phyloP scores from a whole-genome alignment of 768 basidiomycete species.

The Postia placenta region DNA sequence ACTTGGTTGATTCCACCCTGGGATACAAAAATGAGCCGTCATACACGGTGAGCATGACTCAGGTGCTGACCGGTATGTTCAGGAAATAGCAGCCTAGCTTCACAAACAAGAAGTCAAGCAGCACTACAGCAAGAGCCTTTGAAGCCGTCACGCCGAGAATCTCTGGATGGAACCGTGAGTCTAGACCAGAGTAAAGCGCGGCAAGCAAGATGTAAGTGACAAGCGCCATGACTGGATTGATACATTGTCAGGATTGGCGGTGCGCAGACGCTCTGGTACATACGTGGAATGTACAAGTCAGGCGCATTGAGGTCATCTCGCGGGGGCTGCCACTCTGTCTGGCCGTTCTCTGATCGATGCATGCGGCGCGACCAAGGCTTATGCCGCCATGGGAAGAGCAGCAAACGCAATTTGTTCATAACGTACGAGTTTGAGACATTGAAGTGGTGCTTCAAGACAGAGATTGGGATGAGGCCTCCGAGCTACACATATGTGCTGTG shows the following conservation, averaged over 20 bases:
- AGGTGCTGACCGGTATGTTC: slow-evolving; percentile 47
- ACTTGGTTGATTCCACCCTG: slow-evolving; percentile 55
- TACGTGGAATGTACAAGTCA: slow-evolving; percentile 94
- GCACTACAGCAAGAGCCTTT: slow-evolving; percentile 75
- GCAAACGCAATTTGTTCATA: slow-evolving; percentile 75
- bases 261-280: slow-evolving; percentile 13
- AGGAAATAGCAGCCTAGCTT: slow-evolving; percentile 91
- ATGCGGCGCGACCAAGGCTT: slow-evolving; percentile 77
- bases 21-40: background rate
- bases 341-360: slow-evolving; percentile 53
- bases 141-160: slow-evolving; percentile 85
- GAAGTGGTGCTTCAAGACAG: slow-evolving; percentile 83
- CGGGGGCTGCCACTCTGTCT: slow-evolving; percentile 81
- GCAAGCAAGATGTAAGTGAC: slow-evolving; percentile 92
- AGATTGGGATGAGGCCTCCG: slow-evolving; percentile 69
- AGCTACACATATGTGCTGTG: slow-evolving; percentile 45
- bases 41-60: background rate
- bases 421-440: slow-evolving; percentile 97
- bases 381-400: slow-evolving; percentile 96
- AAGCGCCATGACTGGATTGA: slow-evolving; percentile 77
- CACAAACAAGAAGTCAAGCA: slow-evolving; percentile 86
- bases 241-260: slow-evolving; percentile 3
- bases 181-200: slow-evolving; percentile 78
- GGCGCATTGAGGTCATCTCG: slow-evolving; percentile 94
- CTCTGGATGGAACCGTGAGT: slow-evolving; percentile 80